A percentile compares a stretch with the other conserved stretches of the same genome.
phyloP scores from a whole-genome alignment of 2,329 filamentous ascomycete species.

The Zalaria obscura region DNA sequence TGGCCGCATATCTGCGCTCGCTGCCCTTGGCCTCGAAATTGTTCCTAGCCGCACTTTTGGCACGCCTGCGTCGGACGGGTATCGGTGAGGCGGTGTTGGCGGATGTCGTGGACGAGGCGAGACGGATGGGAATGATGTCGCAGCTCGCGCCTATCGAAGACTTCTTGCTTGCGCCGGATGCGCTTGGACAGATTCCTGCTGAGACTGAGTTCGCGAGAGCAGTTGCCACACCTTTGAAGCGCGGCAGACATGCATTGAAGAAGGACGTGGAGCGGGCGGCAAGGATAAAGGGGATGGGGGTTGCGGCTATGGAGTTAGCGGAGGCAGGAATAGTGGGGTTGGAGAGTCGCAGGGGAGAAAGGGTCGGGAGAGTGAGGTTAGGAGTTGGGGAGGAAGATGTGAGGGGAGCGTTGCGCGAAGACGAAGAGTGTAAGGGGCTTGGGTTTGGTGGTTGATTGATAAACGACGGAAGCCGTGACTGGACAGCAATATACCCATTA shows the following conservation, averaged over 20 bases:
- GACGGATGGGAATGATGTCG: slow-evolving; percentile 49
- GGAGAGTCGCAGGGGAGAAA: slow-evolving; percentile 63
- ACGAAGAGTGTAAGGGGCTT: slow-evolving; percentile 70
- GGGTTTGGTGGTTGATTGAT: slow-evolving; percentile 36
- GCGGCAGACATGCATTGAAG: slow-evolving; percentile 16
- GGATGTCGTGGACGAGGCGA: slow-evolving; percentile 78
- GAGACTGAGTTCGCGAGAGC: slow-evolving; percentile 13
- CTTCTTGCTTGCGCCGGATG: slow-evolving; percentile 37
- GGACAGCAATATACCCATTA: no score
- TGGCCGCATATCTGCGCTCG: slow-evolving; percentile 76
- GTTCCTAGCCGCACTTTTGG: slow-evolving; percentile 68
- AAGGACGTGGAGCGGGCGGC: slow-evolving; percentile 22
- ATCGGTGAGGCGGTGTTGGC: slow-evolving; percentile 77
- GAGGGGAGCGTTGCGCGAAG: slow-evolving; percentile 72
- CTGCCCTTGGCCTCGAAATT: slow-evolving; percentile 74
- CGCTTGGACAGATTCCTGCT: slow-evolving; percentile 16
- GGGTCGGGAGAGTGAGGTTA: slow-evolving; percentile 75
- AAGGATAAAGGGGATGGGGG: slow-evolving; percentile 46
- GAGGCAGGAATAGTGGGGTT: slow-evolving; percentile 80
- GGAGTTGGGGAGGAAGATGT: slow-evolving; percentile 86
- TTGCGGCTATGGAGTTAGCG: slow-evolving; percentile 67
- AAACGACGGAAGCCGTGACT: no score
- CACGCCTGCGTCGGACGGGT: slow-evolving; percentile 67
- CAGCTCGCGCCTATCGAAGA: slow-evolving; percentile 46
- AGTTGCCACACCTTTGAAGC: slow-evolving; percentile 15